Evolutionary conservation across 2,329 filamentous ascomycete species (phyloP).

Genomic region (Whalleya microplaca): DNA sequence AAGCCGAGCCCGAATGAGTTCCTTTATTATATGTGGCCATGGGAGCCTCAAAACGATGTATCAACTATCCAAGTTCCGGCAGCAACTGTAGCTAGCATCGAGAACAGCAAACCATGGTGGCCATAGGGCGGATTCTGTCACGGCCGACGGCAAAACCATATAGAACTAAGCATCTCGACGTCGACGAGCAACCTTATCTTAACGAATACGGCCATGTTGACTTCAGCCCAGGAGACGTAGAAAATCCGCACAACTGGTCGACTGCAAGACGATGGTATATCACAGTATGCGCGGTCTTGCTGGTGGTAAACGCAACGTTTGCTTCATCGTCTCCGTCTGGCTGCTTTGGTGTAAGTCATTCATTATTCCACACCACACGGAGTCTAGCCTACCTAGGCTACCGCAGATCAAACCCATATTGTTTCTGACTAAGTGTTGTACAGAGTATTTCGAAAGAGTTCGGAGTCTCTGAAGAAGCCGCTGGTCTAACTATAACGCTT

Average conservation of each 20-base stretch:
- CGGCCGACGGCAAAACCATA: constrained; percentile 57
- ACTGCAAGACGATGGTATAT: constrained; percentile 43
- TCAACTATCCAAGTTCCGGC: neutral
- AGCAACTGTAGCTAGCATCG: neutral
- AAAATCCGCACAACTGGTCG: constrained; percentile 55
- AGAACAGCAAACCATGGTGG: constrained; percentile 39
- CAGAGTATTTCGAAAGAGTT: constrained; percentile 49
- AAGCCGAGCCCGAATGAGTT: neutral
- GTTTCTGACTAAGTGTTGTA: constrained; percentile 38
- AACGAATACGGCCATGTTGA: constrained; percentile 55
- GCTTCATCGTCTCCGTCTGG: constrained; percentile 48
- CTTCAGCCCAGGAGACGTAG: constrained; percentile 54
- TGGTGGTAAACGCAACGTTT: constrained; percentile 60
- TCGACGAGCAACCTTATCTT: constrained; percentile 44
- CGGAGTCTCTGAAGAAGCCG: constrained; percentile 49
- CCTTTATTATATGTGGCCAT: neutral
- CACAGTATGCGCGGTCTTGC: constrained; percentile 46
- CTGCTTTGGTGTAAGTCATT: constrained; percentile 36
- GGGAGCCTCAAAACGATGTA: neutral
- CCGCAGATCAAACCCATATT: too few relatives aligned
- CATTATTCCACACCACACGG: neutral
- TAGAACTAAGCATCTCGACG: constrained; percentile 43
- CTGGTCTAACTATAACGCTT: constrained; percentile 55
- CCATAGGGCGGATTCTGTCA: constrained; percentile 51
- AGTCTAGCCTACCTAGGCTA: too few relatives aligned